A percentile compares a stretch with the other conserved stretches of the same genome.
Evolutionary conservation across 2,329 filamentous ascomycete species (phyloP).

Genomic region (Blumeria graminis): DNA sequence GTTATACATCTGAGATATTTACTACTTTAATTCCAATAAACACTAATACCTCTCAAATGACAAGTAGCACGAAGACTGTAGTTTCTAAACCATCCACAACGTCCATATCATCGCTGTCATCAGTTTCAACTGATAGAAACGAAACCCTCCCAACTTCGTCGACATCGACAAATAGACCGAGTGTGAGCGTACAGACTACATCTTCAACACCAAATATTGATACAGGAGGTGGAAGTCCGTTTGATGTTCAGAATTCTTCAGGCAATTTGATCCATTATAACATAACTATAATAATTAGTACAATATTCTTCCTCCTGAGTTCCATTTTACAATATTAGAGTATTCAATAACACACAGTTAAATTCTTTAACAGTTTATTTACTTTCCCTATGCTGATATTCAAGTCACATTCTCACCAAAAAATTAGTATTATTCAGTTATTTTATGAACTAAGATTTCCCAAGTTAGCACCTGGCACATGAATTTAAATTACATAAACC

Average conservation of each 20-base stretch:
- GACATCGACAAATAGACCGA: slow-evolving; percentile 6
- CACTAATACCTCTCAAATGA: slow-evolving; percentile 3
- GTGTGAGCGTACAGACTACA: background rate
- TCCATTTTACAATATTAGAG: too few relatives aligned
- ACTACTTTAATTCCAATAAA: too few relatives aligned
- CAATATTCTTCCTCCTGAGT: too few relatives aligned
- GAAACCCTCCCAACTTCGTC: background rate
- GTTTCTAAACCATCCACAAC: background rate
- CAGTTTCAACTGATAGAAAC: background rate
- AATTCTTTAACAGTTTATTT: too few relatives aligned
- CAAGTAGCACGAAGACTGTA: background rate
- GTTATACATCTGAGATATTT: too few relatives aligned
- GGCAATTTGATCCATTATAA: slow-evolving; percentile 4
- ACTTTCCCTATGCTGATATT: too few relatives aligned
- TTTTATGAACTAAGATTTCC: too few relatives aligned
- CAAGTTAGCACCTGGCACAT: too few relatives aligned
- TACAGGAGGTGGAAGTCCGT: slow-evolving; percentile 10
- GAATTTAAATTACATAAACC: too few relatives aligned
- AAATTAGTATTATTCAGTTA: too few relatives aligned
- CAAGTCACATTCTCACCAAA: too few relatives aligned
- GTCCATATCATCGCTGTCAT: background rate
- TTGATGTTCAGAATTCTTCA: slow-evolving; percentile 6
- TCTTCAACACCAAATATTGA: slow-evolving; percentile 1
- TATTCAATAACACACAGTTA: too few relatives aligned
- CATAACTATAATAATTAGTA: background rate